A percentile compares a stretch with the other conserved stretches of the same genome.
Evolutionary conservation across 1,284 basidiomycete genomes (phyloP).

Genomic region (Cutaneotrichosporon daszewskae): DNA sequence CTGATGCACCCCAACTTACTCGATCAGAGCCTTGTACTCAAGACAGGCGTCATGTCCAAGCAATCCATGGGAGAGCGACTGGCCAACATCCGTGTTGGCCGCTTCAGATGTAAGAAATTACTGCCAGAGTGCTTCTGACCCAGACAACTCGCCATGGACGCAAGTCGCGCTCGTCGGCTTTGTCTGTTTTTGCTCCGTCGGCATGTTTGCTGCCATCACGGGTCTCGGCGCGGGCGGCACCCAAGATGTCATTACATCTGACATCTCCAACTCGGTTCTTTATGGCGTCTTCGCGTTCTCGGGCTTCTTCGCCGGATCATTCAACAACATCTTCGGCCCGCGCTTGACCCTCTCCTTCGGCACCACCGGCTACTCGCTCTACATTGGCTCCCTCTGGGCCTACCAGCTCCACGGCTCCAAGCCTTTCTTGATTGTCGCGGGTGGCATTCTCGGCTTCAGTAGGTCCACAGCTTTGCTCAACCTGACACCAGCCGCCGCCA

Average conservation of each 20-base stretch:
- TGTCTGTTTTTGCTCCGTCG: slow-evolving; percentile 50
- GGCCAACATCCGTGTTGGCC: neutral
- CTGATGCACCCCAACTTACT: too few species aligned
- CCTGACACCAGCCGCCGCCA: slow-evolving; percentile 12
- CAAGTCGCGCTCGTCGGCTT: slow-evolving; percentile 51
- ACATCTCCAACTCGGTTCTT: slow-evolving; percentile 50
- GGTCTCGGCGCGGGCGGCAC: slow-evolving; percentile 52
- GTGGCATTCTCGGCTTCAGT: slow-evolving; percentile 45
- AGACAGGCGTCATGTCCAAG: too few species aligned
- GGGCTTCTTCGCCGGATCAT: slow-evolving; percentile 1
- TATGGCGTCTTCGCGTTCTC: slow-evolving; percentile 50
- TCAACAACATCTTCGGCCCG: slow-evolving; percentile 41
- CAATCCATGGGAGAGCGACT: slow-evolving; percentile 6
- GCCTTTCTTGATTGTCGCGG: slow-evolving; percentile 47
- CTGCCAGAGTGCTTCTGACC: neutral
- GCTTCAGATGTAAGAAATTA: neutral
- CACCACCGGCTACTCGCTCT: slow-evolving; percentile 36
- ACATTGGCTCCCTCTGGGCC: slow-evolving; percentile 25
- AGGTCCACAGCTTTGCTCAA: too few species aligned
- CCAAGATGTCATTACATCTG: slow-evolving; percentile 45
- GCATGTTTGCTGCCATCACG: slow-evolving; percentile 53
- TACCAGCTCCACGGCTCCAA: slow-evolving; percentile 3
- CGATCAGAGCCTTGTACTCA: too few species aligned
- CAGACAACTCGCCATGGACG: slow-evolving; percentile 46
- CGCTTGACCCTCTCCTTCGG: slow-evolving; percentile 48